Evolutionary conservation across 192 early-diverging fungal species (phyloP), one percentile per base, ranked within the genome.

Genomic region (Backusella liffmaniae): DNA sequence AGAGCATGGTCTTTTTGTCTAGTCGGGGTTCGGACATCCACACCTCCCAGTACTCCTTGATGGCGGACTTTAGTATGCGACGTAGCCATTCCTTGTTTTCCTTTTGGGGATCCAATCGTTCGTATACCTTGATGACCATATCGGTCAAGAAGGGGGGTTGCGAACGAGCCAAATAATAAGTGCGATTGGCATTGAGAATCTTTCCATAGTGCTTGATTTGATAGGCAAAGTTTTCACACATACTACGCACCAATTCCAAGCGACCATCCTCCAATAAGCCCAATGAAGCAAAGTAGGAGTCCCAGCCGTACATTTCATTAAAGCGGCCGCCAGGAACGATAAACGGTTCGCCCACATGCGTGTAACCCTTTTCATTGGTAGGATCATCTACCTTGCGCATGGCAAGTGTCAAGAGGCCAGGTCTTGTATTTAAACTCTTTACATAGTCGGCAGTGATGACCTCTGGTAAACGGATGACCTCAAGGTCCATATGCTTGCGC

Each of bases 221-320:
- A 86, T 98, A 99, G 26, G 86, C 87, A 86, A 99, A 99, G 82
- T 99, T 96, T 77, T 98, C 97, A 9, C 98, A 92, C 97, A 98
- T 98, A 80, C 93, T 92, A 72, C 92, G 91, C 18, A 91, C 94
- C 78, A 99, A 82, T 75, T 95, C 94, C 34, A 92, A 74, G n/a
- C 95, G 91, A 2, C 92, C 94, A 83, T 99, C 97, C 5, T 91
- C 87, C 41, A 96, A 77, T 53, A 99, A 81, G 13, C 96, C 97
- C 2, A 98, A 84, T 0, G 93, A 86, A 79, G 97, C 96, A 86
- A 97, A 97, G 81, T 97, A 97, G 72, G 90, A 92, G 80, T 99
- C 97, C 97, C 97, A 99, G 0, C 96, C 97, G 81, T 99, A 99
- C 92, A 96, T 97, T 83, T 99, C 98, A 82, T 98, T 99, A 86